These are phyloP conservation scores for Mytilinidion resinicola DNA, from an alignment of 495 filamentous ascomycete genomes.

Conservation along the genomic window DNA sequence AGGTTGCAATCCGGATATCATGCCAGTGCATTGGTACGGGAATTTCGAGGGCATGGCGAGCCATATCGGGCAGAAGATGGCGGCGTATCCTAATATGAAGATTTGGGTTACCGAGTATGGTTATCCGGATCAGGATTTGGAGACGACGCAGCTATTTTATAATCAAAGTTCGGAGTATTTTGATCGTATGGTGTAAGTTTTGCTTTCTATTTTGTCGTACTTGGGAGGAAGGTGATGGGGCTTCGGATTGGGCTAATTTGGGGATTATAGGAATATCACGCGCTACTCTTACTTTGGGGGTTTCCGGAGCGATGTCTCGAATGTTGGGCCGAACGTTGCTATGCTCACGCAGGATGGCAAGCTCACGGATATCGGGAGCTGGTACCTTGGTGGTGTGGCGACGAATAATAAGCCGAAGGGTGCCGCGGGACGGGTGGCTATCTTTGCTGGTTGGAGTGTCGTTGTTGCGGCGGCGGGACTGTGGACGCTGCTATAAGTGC, in stretches of 20 bases:
- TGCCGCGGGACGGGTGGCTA: not conserved
- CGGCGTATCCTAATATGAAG: conserved; percentile 51
- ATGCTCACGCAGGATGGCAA: conserved; percentile 56
- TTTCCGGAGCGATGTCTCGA: conserved; percentile 58
- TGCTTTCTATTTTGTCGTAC: not conserved
- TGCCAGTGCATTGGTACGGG: conserved; percentile 73
- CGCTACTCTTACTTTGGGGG: conserved; percentile 69
- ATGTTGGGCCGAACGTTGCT: conserved; percentile 61
- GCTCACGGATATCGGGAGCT: conserved; percentile 66
- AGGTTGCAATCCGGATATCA: conserved; percentile 61
- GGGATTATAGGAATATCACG: conserved; percentile 41
- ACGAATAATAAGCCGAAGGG: conserved; percentile 42
- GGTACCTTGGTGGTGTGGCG: conserved; percentile 57
- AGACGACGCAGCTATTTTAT: conserved; percentile 56
- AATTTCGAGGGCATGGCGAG: conserved; percentile 66
- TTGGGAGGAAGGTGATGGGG: not conserved
- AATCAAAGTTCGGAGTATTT: conserved; percentile 58
- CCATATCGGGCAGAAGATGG: conserved; percentile 57
- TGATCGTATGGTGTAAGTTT: conserved; percentile 48
- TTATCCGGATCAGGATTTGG: conserved; percentile 41
- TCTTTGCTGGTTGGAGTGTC: conserved; percentile 5
- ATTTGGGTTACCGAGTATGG: conserved; percentile 76
- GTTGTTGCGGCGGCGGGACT: conserved; percentile 1
- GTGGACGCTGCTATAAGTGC: not conserved
- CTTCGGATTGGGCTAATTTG: not conserved